phyloP scores from a whole-genome alignment of 331 rosid species.

The Malus hybrid region DNA sequence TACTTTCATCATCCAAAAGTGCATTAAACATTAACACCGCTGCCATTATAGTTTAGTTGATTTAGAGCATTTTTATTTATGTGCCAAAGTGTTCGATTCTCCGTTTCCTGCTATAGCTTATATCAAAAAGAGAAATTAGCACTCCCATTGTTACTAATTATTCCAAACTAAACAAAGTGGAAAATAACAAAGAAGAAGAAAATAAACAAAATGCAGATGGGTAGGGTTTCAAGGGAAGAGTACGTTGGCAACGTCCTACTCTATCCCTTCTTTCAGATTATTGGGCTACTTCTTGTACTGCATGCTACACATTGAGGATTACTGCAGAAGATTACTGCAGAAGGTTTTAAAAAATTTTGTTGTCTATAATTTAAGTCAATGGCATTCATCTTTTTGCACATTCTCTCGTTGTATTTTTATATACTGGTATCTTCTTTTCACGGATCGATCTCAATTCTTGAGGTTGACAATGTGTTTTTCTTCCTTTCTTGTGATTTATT shows the following conservation, averaged over 20 bases:
- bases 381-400: neutral
- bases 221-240: neutral
- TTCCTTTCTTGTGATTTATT: neutral
- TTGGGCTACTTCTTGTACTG: neutral
- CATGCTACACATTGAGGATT: neutral
- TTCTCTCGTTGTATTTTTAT: neutral
- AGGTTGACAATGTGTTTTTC: neutral
- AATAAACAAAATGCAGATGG: neutral
- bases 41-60: no score
- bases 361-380: neutral
- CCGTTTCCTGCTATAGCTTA: no score
- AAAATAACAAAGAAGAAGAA: neutral
- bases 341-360: neutral
- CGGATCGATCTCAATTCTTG: neutral
- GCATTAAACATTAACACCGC: no score
- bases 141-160: neutral
- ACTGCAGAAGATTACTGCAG: neutral
- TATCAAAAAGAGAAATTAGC: neutral
- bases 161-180: neutral
- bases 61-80: no score
- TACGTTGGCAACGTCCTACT: neutral
- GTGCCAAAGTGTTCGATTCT: no score
- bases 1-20: neutral
- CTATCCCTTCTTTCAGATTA: neutral
- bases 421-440: neutral